Evolutionary conservation across 331 rosid species (phyloP).

Genomic region (Rhamnella rubrinervis): DNA sequence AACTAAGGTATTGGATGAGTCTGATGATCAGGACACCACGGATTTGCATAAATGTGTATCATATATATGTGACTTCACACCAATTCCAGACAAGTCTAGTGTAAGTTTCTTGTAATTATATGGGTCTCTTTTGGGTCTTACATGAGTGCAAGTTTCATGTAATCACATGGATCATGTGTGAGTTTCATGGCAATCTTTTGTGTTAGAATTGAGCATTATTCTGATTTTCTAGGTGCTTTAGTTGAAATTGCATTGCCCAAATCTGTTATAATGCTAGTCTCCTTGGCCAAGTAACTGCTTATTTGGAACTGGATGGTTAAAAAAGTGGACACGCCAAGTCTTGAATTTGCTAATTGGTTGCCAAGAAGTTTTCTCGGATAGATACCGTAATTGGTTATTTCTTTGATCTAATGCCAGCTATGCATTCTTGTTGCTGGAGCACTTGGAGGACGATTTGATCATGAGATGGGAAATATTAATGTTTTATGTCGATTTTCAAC

Average conservation of each 20-base stretch:
- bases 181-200: not conserved
- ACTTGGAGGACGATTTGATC: conserved; percentile 98
- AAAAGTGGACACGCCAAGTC: not conserved
- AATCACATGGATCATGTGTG: not conserved
- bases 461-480: conserved; percentile 89
- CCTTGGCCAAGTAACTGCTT: not conserved
- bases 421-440: conserved; percentile 91
- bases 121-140: not conserved
- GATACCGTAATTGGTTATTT: conserved; percentile 8
- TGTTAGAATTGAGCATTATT: not conserved
- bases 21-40: conserved; percentile 92
- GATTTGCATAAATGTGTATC: conserved; percentile 85
- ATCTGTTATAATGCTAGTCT: not conserved
- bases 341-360: too few species aligned
- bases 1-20: conserved; percentile 70
- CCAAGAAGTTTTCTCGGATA: not conserved
- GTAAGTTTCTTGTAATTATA: conserved; percentile 40
- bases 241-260: not conserved
- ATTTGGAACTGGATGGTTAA: not conserved
- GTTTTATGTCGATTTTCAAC: conserved; percentile 68
- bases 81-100: conserved; percentile 44
- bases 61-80: conserved; percentile 47
- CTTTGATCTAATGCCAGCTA: conserved; percentile 42
- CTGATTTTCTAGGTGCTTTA: conserved; percentile 2
- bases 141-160: not conserved